A percentile compares a stretch with the other conserved stretches of the same genome.
These are phyloP conservation scores for Bathelium albidoporum DNA, from an alignment of 495 filamentous ascomycete genomes.

Conservation along the genomic window DNA sequence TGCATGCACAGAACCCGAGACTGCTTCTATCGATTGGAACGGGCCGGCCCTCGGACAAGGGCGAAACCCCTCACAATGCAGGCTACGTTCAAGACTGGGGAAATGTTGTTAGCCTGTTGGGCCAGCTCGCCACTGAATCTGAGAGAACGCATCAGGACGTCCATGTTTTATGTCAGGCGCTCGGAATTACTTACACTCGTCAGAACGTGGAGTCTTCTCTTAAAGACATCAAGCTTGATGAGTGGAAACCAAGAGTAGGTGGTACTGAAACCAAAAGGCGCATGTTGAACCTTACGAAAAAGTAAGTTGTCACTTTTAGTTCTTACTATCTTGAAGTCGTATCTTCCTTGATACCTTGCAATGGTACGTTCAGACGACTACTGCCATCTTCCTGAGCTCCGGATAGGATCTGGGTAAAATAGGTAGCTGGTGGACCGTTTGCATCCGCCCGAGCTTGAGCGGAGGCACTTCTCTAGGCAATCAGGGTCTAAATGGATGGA, in stretches of 20 bases:
- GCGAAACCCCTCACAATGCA: neutral
- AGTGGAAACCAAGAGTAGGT: neutral
- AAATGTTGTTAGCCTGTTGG: neutral
- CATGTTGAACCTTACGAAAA: neutral
- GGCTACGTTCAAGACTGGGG: constrained; percentile 1
- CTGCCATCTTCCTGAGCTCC: too few species aligned
- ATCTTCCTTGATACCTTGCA: too few species aligned
- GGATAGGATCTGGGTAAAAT: too few species aligned
- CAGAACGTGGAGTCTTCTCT: neutral
- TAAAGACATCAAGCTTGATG: neutral
- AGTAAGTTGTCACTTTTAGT: neutral
- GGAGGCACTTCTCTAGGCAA: too few species aligned
- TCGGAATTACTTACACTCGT: neutral
- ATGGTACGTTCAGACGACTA: too few species aligned
- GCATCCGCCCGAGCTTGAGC: too few species aligned
- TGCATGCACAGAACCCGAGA: neutral
- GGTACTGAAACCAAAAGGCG: neutral
- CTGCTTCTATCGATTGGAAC: neutral
- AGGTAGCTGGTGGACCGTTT: too few species aligned
- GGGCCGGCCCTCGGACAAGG: neutral
- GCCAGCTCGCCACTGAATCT: neutral
- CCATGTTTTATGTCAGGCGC: neutral
- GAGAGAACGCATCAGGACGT: neutral
- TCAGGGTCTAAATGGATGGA: too few species aligned
- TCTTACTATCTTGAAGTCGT: too few species aligned